Conservation (phyloP, 106 monocot species). For the Allium fistulosum region DNA sequence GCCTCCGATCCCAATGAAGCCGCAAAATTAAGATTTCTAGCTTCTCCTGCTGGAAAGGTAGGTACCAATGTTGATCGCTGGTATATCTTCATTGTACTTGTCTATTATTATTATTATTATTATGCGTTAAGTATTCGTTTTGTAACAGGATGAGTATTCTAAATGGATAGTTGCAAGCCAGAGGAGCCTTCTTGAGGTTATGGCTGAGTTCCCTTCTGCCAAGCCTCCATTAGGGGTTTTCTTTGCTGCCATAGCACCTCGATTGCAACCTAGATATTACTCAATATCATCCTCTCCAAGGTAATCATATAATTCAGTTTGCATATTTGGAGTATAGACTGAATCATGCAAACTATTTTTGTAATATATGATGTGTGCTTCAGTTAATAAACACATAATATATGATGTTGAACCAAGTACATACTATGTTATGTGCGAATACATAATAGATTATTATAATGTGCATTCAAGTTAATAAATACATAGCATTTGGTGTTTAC, state of each 20-base stretch:
- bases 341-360: neutral
- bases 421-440: no score
- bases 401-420: no score
- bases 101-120: neutral
- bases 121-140: neutral
- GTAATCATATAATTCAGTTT: conserved; percentile 13
- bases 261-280: conserved; percentile 74
- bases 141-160: conserved; percentile 80
- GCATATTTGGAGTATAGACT: neutral
- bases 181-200: conserved; percentile 88
- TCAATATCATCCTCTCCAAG: conserved; percentile 78
- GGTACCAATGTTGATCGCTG: neutral
- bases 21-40: conserved; percentile 45
- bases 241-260: conserved; percentile 69
- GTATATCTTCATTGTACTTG: neutral
- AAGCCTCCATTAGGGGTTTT: conserved; percentile 74
- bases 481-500: no score
- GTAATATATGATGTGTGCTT: neutral
- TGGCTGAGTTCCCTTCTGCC: conserved; percentile 77
- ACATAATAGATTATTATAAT: no score
- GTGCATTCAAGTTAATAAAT: no score
- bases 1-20: conserved; percentile 75
- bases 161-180: conserved; percentile 87
- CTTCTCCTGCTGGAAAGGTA: conserved; percentile 84
- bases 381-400: no score